Conservation (phyloP, 768 basidiomycete species). For the Multifurca ochricompacta region DNA sequence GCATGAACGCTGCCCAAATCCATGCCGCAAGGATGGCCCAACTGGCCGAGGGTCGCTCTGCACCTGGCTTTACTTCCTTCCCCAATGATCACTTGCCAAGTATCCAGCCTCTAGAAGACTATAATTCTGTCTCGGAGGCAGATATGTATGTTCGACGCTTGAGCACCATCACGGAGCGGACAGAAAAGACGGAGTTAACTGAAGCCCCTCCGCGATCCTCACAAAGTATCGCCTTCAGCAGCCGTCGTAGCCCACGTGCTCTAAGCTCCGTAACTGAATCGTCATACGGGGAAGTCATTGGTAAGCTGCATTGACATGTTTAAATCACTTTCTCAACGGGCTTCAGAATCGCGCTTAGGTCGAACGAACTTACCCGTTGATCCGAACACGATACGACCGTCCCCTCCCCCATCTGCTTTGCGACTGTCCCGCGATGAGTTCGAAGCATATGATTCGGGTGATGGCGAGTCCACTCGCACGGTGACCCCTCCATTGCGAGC, state of each 20-base stretch:
- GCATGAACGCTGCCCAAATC: constrained; percentile 14
- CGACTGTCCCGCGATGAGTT: constrained; percentile 23
- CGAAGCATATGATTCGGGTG: not conserved
- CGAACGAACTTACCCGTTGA: constrained; percentile 27
- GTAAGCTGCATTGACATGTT: constrained; percentile 32
- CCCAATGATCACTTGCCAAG: constrained; percentile 43
- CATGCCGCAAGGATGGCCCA: constrained; percentile 15
- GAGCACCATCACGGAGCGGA: constrained; percentile 22
- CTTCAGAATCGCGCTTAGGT: constrained; percentile 18
- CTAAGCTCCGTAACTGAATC: constrained; percentile 38
- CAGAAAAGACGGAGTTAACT: constrained; percentile 18
- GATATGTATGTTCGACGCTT: constrained; percentile 9
- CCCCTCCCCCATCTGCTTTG: constrained; percentile 63
- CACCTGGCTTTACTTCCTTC: constrained; percentile 33
- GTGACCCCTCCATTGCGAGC: constrained; percentile 32
- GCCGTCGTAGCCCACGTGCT: constrained; percentile 1
- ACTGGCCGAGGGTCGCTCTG: constrained; percentile 12
- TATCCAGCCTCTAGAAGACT: constrained; percentile 41
- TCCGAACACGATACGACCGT: constrained; percentile 54
- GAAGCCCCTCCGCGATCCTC: constrained; percentile 10
- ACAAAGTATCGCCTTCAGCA: not conserved
- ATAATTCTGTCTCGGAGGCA: constrained; percentile 11
- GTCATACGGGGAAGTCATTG: constrained; percentile 52
- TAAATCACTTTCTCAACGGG: not conserved
- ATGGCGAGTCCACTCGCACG: constrained; percentile 34